Evolutionary conservation across 2,329 filamentous ascomycete species (phyloP), one percentile per base, ranked within the genome.

Genomic region (Fusarium sp.): DNA sequence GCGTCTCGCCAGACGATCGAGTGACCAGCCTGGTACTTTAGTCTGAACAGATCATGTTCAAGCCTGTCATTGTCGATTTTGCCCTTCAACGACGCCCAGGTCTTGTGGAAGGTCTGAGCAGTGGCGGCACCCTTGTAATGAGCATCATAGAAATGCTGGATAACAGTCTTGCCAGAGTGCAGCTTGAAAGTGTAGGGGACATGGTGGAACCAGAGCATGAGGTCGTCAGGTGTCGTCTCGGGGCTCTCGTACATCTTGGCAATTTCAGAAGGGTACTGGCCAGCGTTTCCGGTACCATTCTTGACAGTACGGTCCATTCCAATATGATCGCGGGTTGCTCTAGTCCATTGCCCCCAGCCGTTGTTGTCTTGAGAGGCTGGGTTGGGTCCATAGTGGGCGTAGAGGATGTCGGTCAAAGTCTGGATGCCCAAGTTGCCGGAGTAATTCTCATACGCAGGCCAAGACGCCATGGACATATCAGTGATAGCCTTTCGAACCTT

Each of bases 181-280:
- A 93, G 84, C 10, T 77, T 79, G 41, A 91, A 87, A 0, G 88
- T 91, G 76, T 92, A 93, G 6, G 86, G 86, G 0, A 93, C 89
- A 75, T 93, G 91, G 77, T 93, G 91, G 80, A 93, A 93, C 91
- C 91, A 93, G 4, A 93, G 82, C 5, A 93, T 79, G 2, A 93
- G 81, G 26, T 93, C 83, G 66, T 93, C 91, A 0, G 91, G 90
- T 0, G 91, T 93, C 0, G 87, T 90, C 17, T 86, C 84, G 20
- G 89, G 81, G 45, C 86, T 80, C 71, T 93, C 91, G 75, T 86
- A 93, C 73, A 82, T 78, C 5, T 81, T 77, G 0, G 88, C 87
- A 1, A 93, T 78, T 64, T 91, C 87, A 0, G 84, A 71, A 0
- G 90, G 90, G 74, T 93, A 93, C 73, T 92, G 90, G 0, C 89